These are phyloP conservation scores for Sclerotinia sclerotiorum DNA, from an alignment of 2,329 filamentous ascomycete species.

Conservation along the genomic window DNA sequence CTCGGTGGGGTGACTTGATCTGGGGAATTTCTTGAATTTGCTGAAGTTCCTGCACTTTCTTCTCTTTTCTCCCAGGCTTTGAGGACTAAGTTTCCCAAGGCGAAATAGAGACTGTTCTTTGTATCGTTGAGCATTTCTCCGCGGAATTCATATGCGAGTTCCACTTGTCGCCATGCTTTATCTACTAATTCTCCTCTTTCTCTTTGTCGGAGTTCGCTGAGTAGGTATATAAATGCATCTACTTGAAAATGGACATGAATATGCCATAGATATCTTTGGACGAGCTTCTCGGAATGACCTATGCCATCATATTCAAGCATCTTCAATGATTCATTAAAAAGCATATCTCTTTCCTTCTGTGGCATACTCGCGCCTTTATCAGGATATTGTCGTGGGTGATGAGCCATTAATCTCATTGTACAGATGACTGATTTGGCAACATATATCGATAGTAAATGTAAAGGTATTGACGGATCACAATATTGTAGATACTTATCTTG, in stretches of 20 bases:
- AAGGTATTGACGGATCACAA: constrained; percentile 45
- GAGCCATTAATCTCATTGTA: constrained; percentile 40
- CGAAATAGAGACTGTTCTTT: constrained; percentile 35
- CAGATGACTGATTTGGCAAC: constrained; percentile 37
- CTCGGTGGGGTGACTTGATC: constrained; percentile 21
- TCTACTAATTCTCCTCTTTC: constrained; percentile 37
- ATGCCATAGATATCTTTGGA: constrained; percentile 42
- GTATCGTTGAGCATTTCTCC: constrained; percentile 36
- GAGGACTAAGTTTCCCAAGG: constrained; percentile 37
- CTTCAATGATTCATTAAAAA: constrained; percentile 42
- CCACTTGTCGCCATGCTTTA: constrained; percentile 39
- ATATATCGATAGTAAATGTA: constrained; percentile 41
- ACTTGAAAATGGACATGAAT: constrained; percentile 41
- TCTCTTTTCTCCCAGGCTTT: constrained; percentile 39
- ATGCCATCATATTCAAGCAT: constrained; percentile 42
- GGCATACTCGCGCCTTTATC: constrained; percentile 39
- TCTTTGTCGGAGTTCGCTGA: constrained; percentile 41
- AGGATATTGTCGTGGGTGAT: constrained; percentile 39
- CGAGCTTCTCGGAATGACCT: constrained; percentile 35
- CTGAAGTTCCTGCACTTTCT: constrained; percentile 25
- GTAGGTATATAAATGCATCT: constrained; percentile 41
- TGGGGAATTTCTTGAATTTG: constrained; percentile 8
- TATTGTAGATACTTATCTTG: constrained; percentile 45
- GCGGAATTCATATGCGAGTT: constrained; percentile 37
- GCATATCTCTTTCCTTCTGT: constrained; percentile 39